phyloP scores from a whole-genome alignment of 139 green algal species.

The Micromonas commoda region DNA sequence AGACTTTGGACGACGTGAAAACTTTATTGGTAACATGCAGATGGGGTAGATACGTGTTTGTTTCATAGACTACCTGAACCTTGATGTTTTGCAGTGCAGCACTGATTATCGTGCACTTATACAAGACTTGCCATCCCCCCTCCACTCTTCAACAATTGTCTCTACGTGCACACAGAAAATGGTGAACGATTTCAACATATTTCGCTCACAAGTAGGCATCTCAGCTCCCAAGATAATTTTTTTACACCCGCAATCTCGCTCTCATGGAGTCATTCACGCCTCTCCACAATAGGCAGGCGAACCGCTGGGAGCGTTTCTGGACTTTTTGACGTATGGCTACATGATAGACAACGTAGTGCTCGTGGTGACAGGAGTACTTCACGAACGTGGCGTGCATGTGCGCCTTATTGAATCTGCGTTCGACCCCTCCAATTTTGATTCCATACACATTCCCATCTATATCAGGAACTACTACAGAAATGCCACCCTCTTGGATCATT shows the following conservation, averaged over 20 bases:
- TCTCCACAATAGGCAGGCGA: no score
- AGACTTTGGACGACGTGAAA: constrained; percentile 97
- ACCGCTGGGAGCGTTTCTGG: constrained; percentile 82
- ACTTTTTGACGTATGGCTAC: constrained; percentile 97
- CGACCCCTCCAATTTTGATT: background rate
- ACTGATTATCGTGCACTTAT: constrained; percentile 90
- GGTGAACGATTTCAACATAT: constrained; percentile 89
- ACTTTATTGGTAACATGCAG: constrained; percentile 76
- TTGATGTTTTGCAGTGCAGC: constrained; percentile 50
- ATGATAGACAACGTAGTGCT: constrained; percentile 99
- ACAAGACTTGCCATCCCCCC: constrained; percentile 71
- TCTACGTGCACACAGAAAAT: constrained; percentile 94
- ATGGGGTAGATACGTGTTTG: background rate
- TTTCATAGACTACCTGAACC: background rate
- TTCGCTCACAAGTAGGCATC: constrained; percentile 64
- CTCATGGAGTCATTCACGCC: no score
- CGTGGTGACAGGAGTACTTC: constrained; percentile 93
- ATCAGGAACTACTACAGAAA: constrained; percentile 93
- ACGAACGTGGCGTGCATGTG: constrained; percentile 91
- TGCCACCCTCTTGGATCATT: constrained; percentile 98
- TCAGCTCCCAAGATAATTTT: background rate
- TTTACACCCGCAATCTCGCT: background rate
- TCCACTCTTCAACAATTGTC: constrained; percentile 88
- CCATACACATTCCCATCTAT: no score
- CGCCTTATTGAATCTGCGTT: constrained; percentile 13